Evolutionary conservation across 257 asterid genomes (phyloP).

Genomic region (Nicotiana obtusifolia): DNA sequence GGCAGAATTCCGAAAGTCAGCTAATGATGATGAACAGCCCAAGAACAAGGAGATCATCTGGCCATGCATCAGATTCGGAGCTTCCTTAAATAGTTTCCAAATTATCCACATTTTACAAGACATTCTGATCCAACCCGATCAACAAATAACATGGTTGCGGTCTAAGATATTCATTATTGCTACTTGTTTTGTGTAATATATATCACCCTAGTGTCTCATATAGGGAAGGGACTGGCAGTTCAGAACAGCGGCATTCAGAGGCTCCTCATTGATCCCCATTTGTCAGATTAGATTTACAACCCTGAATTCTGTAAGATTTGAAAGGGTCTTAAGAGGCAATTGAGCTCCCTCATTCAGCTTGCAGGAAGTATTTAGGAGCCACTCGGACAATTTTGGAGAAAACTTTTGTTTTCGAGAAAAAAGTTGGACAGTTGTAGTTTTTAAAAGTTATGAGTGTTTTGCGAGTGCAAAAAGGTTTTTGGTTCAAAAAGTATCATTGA

Average conservation of each 20-base stretch:
- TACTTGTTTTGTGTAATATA: conserved; percentile 1
- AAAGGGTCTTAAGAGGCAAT: background rate
- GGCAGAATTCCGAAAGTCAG: conserved; percentile 63
- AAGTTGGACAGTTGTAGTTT: background rate
- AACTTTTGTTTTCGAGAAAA: background rate
- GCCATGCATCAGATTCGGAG: conserved; percentile 77
- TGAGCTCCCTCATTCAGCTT: background rate
- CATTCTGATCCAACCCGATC: background rate
- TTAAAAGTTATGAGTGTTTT: background rate
- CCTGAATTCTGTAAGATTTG: background rate
- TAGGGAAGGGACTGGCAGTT: background rate
- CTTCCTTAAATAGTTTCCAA: conserved; percentile 27
- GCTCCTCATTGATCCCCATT: background rate
- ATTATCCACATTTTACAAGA: background rate
- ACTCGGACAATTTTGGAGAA: background rate
- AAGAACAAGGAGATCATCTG: conserved; percentile 50
- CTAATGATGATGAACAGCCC: conserved; percentile 37
- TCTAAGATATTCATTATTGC: background rate
- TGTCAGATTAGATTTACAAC: background rate
- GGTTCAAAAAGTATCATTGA: background rate
- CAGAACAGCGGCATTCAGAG: background rate
- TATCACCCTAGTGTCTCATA: background rate
- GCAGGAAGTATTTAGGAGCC: background rate
- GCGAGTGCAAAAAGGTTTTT: background rate
- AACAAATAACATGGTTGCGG: conserved; percentile 6